A percentile compares a stretch with the other conserved stretches of the same genome.
Conservation (phyloP, 305 asterid genomes). For the Fraxinus sp. region DNA sequence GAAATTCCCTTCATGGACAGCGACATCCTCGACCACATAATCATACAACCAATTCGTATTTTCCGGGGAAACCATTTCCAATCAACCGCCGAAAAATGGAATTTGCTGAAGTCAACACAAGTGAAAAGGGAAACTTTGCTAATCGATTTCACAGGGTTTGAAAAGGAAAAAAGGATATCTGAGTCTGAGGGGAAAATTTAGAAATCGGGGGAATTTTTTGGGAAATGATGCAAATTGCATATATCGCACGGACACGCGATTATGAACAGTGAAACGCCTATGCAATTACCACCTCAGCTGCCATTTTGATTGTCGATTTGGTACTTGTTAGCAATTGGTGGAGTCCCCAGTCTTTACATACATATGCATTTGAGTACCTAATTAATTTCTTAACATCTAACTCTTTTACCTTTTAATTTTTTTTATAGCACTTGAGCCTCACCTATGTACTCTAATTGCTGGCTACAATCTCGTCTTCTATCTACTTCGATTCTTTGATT, state of each 20-base stretch:
- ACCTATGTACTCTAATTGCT: neutral
- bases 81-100: slow-evolving; percentile 28
- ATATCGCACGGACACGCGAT: slow-evolving; percentile 22
- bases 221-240: slow-evolving; percentile 28
- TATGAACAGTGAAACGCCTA: neutral
- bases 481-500: neutral
- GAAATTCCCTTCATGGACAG: slow-evolving; percentile 52
- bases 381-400: neutral
- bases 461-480: neutral
- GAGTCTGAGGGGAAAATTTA: slow-evolving; percentile 6
- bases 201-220: no score
- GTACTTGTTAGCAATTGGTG: neutral
- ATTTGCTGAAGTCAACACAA: neutral
- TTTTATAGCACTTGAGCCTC: neutral
- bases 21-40: slow-evolving; percentile 67
- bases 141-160: slow-evolving; percentile 25
- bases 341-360: neutral
- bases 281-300: neutral
- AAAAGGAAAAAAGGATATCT: slow-evolving; percentile 28
- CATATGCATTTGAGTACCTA: neutral
- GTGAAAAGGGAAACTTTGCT: neutral
- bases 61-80: slow-evolving; percentile 84
- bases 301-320: neutral
- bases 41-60: slow-evolving; percentile 89
- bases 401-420: neutral